Conservation (phyloP, 352 stramenopile species). For the Peronospora destructor region DNA sequence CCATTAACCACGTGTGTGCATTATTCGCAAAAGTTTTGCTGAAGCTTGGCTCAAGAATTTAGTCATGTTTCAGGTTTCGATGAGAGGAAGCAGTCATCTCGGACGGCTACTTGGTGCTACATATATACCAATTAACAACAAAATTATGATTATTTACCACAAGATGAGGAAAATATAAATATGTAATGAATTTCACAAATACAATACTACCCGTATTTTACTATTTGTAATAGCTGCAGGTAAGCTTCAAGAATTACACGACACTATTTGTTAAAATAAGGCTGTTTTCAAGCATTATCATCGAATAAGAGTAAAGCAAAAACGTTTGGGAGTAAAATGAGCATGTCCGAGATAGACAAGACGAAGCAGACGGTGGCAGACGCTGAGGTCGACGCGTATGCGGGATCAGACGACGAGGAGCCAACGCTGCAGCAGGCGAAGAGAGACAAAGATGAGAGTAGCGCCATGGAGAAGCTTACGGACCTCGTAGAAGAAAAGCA, state of each 20-base stretch:
- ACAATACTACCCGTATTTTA: no score
- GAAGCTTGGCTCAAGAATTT: not conserved
- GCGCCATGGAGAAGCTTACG: constrained; percentile 77
- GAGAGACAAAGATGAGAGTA: constrained; percentile 79
- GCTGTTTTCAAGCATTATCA: constrained; percentile 2
- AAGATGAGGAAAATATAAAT: no score
- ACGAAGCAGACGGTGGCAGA: constrained; percentile 22
- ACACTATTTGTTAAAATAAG: constrained; percentile 5
- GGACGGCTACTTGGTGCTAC: no score
- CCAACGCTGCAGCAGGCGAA: constrained; percentile 52
- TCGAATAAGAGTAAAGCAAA: constrained; percentile 19
- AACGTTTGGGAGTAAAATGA: constrained; percentile 16
- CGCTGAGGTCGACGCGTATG: constrained; percentile 10
- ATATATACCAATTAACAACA: no score
- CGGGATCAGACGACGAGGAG: constrained; percentile 52
- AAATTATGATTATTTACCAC: no score
- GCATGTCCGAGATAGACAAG: constrained; percentile 26
- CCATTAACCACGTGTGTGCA: no score
- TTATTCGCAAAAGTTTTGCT: no score
- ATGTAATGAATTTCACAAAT: no score
- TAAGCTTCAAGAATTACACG: not conserved
- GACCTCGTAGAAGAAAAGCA: constrained; percentile 83
- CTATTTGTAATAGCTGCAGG: no score
- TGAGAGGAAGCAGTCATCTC: no score
- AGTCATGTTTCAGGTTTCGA: not conserved